A percentile compares a stretch with the other conserved stretches of the same genome.
These are phyloP conservation scores for Clarireedia homoeocarpa DNA, from an alignment of 2,329 filamentous ascomycete species.

Conservation along the genomic window DNA sequence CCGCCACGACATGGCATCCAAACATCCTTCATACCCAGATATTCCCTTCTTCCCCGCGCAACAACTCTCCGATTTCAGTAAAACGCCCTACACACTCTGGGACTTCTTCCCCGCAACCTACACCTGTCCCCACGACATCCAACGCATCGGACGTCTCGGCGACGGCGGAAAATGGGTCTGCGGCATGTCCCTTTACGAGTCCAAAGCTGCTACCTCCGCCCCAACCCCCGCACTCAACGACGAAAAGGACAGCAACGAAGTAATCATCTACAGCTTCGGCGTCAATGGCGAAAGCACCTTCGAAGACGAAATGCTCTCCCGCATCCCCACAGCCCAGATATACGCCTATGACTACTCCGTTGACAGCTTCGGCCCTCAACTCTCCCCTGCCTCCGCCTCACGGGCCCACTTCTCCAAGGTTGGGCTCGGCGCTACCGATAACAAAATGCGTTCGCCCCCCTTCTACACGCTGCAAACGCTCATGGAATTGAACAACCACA, in stretches of 20 bases:
- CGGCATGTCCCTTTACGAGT: constrained; percentile 33
- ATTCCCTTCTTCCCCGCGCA: constrained; percentile 24
- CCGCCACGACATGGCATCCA: constrained; percentile 19
- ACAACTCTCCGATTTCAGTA: constrained; percentile 14
- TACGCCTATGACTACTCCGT: constrained; percentile 36
- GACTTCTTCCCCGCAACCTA: constrained; percentile 35
- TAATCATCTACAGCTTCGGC: constrained; percentile 35
- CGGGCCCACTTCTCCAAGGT: constrained; percentile 31
- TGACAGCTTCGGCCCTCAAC: constrained; percentile 26
- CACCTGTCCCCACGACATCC: constrained; percentile 34
- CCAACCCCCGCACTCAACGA: constrained; percentile 3
- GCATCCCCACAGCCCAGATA: constrained; percentile 31
- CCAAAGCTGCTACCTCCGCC: constrained; percentile 3
- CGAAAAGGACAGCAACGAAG: constrained; percentile 11
- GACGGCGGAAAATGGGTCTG: constrained; percentile 39
- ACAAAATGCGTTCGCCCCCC: constrained; percentile 24
- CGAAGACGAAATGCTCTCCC: constrained; percentile 32
- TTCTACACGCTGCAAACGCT: constrained; percentile 32
- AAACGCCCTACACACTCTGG: constrained; percentile 32
- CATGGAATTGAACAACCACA: constrained; percentile 33
- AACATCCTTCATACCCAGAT: constrained; percentile 16
- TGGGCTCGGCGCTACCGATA: constrained; percentile 29
- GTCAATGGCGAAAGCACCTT: constrained; percentile 33
- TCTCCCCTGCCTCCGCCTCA: constrained; percentile 5
- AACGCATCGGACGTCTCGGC: constrained; percentile 33